Evolutionary conservation across 1,284 basidiomycete species (phyloP).

Genomic region (Blastosporella zonata): DNA sequence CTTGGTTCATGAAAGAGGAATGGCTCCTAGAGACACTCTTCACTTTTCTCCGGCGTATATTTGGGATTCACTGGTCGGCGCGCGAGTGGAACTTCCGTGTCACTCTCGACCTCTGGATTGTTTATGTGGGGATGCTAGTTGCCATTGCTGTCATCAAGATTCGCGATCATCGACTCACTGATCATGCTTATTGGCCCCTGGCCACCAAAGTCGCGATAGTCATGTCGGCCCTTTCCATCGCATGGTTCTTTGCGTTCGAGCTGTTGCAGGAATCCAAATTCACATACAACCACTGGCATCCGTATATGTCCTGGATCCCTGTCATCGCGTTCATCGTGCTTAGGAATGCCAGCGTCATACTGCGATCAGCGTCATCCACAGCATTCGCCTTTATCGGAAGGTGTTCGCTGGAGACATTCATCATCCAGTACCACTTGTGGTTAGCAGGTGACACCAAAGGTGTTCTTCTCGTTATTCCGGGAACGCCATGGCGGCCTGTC

Average conservation of each 20-base stretch:
- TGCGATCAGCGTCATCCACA: slow-evolving; percentile 68
- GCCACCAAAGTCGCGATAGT: slow-evolving; percentile 46
- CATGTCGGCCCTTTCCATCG: slow-evolving; percentile 49
- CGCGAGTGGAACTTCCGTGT: slow-evolving; percentile 86
- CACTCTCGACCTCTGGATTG: slow-evolving; percentile 83
- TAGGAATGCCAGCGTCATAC: slow-evolving; percentile 69
- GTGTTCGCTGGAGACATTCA: slow-evolving; percentile 84
- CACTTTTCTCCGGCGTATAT: slow-evolving; percentile 57
- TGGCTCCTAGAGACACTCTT: slow-evolving; percentile 70
- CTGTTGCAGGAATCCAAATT: slow-evolving; percentile 75
- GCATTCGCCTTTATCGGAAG: slow-evolving; percentile 80
- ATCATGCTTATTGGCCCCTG: slow-evolving; percentile 64
- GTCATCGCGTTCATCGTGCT: slow-evolving; percentile 73
- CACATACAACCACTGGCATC: slow-evolving; percentile 82
- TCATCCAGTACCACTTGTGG: slow-evolving; percentile 90
- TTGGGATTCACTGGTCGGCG: slow-evolving; percentile 79
- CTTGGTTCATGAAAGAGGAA: slow-evolving; percentile 62
- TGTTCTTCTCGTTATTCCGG: slow-evolving; percentile 76
- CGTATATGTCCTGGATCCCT: slow-evolving; percentile 79
- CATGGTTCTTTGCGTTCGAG: slow-evolving; percentile 85
- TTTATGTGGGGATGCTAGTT: slow-evolving; percentile 81
- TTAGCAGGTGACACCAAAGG: slow-evolving; percentile 86
- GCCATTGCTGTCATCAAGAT: slow-evolving; percentile 75
- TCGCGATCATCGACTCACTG: slow-evolving; percentile 69
- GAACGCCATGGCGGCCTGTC: slow-evolving; percentile 65